Conservation (phyloP, 768 basidiomycete genomes). For the Leccinum imitatum region DNA sequence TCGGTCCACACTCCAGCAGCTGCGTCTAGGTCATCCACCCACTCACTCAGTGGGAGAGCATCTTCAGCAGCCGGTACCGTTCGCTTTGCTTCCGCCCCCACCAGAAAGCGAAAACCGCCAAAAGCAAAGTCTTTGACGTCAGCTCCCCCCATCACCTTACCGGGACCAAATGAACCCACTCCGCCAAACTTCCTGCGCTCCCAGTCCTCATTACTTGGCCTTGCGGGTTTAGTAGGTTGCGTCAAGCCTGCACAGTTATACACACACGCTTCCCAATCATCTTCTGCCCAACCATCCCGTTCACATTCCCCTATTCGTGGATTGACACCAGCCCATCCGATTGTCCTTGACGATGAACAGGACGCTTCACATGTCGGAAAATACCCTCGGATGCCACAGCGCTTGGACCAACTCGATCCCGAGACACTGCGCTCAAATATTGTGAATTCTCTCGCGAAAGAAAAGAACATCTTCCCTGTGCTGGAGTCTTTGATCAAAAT, state of each 20-base stretch:
- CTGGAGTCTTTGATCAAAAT: slow-evolving; percentile 61
- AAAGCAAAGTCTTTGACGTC: slow-evolving; percentile 43
- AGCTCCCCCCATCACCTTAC: slow-evolving; percentile 59
- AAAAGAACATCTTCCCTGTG: slow-evolving; percentile 67
- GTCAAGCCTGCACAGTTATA: slow-evolving; percentile 50
- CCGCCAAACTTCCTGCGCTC: slow-evolving; percentile 73
- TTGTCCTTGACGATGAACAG: slow-evolving; percentile 63
- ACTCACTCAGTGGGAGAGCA: slow-evolving; percentile 8
- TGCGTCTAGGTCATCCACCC: slow-evolving; percentile 15
- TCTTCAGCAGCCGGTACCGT: slow-evolving; percentile 9
- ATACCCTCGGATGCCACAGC: slow-evolving; percentile 9
- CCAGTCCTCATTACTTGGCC: slow-evolving; percentile 68
- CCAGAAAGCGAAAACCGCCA: slow-evolving; percentile 35
- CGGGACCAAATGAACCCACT: slow-evolving; percentile 57
- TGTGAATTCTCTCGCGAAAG: slow-evolving; percentile 54
- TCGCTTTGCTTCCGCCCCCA: slow-evolving; percentile 6
- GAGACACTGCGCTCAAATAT: slow-evolving; percentile 55
- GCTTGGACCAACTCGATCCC: slow-evolving; percentile 37
- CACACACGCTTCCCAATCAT: slow-evolving; percentile 3
- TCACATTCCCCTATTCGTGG: slow-evolving; percentile 44
- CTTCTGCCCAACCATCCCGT: slow-evolving; percentile 36
- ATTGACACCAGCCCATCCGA: slow-evolving; percentile 59
- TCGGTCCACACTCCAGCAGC: slow-evolving; percentile 1
- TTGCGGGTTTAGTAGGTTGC: slow-evolving; percentile 67
- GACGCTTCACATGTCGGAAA: slow-evolving; percentile 29